Conservation (phyloP, 129 eudicot genomes). For the Silybum marianum region DNA sequence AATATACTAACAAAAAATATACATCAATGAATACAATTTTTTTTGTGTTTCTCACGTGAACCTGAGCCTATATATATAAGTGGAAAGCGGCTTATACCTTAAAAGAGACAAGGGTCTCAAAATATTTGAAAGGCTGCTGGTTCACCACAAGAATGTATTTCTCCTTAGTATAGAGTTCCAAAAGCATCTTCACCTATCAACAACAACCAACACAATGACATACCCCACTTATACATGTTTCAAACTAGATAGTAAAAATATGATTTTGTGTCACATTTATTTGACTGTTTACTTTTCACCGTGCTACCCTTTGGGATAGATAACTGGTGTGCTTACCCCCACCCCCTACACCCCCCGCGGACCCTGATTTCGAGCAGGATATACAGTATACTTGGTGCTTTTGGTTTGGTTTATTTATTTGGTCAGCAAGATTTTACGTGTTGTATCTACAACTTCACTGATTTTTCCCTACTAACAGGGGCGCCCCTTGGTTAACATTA, state of each 20-base stretch:
- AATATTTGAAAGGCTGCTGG: constrained; percentile 52
- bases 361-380: too few species aligned
- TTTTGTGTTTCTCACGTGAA: background rate
- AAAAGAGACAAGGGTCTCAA: constrained; percentile 67
- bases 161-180: constrained; percentile 63
- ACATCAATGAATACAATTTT: background rate
- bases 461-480: too few species aligned
- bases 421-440: too few species aligned
- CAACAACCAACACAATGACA: too few species aligned
- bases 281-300: too few species aligned
- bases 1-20: background rate
- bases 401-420: too few species aligned
- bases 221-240: background rate
- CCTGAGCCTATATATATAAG: background rate
- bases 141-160: constrained; percentile 73
- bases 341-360: too few species aligned
- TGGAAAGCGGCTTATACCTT: constrained; percentile 53
- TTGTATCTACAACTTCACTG: too few species aligned
- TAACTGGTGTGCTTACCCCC: too few species aligned
- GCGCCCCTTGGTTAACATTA: too few species aligned
- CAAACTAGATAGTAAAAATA: background rate
- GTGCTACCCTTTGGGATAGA: too few species aligned
- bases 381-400: too few species aligned
- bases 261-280: background rate
- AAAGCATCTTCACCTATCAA: constrained; percentile 62